These are phyloP conservation scores for Rhodotorula mucilaginosa DNA, from an alignment of 1,284 basidiomycete species.

Conservation along the genomic window DNA sequence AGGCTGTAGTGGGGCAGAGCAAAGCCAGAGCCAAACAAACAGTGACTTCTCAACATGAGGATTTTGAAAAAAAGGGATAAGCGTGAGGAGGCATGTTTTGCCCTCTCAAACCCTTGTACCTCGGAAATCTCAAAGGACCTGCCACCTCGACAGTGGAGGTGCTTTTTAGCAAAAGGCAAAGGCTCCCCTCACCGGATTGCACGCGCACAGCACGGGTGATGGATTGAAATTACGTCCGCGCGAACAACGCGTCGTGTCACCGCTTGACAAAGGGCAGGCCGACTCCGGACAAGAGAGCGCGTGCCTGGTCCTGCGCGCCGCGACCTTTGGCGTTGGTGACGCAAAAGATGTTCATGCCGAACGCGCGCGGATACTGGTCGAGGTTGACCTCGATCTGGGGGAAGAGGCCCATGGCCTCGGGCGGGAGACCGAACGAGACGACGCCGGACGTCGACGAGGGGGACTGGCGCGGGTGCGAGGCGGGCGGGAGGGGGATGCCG, in stretches of 20 bases:
- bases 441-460: slow-evolving; percentile 80
- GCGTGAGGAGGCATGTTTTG: no score
- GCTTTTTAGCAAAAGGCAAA: no score
- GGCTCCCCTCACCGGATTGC: no score
- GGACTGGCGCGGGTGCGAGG: slow-evolving; percentile 45
- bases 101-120: no score
- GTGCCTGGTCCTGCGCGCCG: slow-evolving; percentile 79
- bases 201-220: no score
- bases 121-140: no score
- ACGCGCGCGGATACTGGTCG: slow-evolving; percentile 76
- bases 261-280: slow-evolving; percentile 69
- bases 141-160: no score
- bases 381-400: slow-evolving; percentile 81
- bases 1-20: no score
- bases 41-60: no score
- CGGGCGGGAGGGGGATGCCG: slow-evolving; percentile 70
- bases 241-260: background rate
- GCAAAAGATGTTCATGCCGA: slow-evolving; percentile 89
- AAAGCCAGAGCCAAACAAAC: no score
- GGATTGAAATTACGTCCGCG: no score
- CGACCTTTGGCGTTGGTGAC: slow-evolving; percentile 77
- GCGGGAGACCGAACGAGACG: slow-evolving; percentile 80
- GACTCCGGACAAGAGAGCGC: slow-evolving; percentile 80
- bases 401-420: slow-evolving; percentile 83
- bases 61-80: no score